Evolutionary conservation across 495 filamentous ascomycete genomes (phyloP).

Genomic region (Ascobolus immersus): DNA sequence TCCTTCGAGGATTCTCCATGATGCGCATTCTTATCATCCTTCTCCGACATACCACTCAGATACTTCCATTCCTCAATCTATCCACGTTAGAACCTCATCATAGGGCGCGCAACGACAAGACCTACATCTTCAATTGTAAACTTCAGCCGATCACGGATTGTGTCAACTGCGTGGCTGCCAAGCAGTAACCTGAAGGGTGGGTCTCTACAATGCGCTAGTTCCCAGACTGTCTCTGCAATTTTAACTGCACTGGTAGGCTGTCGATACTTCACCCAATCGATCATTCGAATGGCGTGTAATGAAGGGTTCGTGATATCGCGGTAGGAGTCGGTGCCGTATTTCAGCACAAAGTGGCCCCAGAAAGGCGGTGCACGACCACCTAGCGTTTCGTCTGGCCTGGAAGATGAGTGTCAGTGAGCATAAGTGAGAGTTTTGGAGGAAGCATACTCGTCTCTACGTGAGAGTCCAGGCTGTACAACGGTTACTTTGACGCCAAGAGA

Average conservation of each 20-base stretch:
- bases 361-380: slow-evolving; percentile 29
- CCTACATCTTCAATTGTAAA: slow-evolving; percentile 74
- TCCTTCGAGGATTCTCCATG: too few relatives aligned
- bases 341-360: slow-evolving; percentile 81
- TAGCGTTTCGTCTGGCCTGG: slow-evolving; percentile 9
- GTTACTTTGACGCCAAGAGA: slow-evolving; percentile 78
- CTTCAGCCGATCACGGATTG: slow-evolving; percentile 64
- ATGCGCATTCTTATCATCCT: slow-evolving; percentile 13
- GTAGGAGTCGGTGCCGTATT: slow-evolving; percentile 61
- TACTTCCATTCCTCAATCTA: slow-evolving; percentile 57
- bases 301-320: slow-evolving; percentile 49
- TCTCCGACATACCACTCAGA: slow-evolving; percentile 31
- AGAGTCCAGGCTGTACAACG: slow-evolving; percentile 71
- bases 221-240: slow-evolving; percentile 89
- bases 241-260: slow-evolving; percentile 83
- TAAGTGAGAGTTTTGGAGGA: slow-evolving; percentile 1
- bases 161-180: slow-evolving; percentile 85
- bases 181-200: slow-evolving; percentile 65
- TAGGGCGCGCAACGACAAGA: neutral
- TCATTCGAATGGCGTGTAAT: slow-evolving; percentile 69
- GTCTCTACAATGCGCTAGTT: slow-evolving; percentile 75
- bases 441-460: slow-evolving; percentile 45
- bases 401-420: neutral
- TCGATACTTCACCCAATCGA: slow-evolving; percentile 81
- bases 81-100: neutral